A percentile compares a stretch with the other conserved stretches of the same genome.
Evolutionary conservation across 2,329 filamentous ascomycete species (phyloP).

Genomic region (Cephalotrichum gorgonifer): DNA sequence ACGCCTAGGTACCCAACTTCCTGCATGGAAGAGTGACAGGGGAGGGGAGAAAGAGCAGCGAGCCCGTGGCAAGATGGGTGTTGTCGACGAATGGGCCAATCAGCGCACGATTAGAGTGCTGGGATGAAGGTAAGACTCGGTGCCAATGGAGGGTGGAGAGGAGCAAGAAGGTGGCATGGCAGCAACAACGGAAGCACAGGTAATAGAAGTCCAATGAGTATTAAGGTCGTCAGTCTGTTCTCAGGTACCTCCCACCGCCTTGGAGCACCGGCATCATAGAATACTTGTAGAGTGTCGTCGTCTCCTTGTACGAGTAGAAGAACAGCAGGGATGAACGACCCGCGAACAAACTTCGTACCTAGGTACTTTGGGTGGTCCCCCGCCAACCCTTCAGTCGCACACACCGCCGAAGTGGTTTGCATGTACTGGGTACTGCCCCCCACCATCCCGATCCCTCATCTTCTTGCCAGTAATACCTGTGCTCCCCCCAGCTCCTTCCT

Average conservation of each 20-base stretch:
- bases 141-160: neutral
- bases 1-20: neutral
- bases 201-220: too few relatives aligned
- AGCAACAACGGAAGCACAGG: too few relatives aligned
- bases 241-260: too few relatives aligned
- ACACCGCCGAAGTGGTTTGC: neutral
- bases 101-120: neutral
- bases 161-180: neutral
- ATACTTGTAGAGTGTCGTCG: too few relatives aligned
- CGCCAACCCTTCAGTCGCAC: neutral
- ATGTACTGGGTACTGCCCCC: neutral
- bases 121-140: neutral
- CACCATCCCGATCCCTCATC: neutral
- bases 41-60: neutral
- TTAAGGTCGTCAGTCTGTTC: too few relatives aligned
- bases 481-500: neutral
- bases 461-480: conserved; percentile 1
- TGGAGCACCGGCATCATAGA: too few relatives aligned
- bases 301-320: too few relatives aligned
- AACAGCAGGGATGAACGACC: neutral
- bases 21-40: neutral
- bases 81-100: neutral
- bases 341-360: neutral
- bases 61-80: neutral
- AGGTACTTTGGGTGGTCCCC: neutral